Base-by-base conservation (phyloP, 1,284 basidiomycete species). In the Omphalotus olearius region DNA sequence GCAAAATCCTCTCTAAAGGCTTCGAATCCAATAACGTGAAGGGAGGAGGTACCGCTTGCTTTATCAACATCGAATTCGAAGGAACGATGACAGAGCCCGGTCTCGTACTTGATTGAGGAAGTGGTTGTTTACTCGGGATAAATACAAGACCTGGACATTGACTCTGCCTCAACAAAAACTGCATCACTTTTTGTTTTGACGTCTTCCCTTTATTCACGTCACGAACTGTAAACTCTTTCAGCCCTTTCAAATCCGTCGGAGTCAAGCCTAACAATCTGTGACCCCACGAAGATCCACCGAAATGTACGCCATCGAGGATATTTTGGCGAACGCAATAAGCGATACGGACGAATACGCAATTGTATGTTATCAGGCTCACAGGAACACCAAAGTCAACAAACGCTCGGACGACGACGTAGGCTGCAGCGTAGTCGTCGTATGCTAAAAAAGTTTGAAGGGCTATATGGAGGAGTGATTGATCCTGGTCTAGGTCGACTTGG, bases 401-500 rank as follows among this genome's bases (percentile, higher is more conserved):
- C 7, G 30, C 16, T 14, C 30, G 26, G 13, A 30, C 30, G 43
- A 28, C 6, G n/a, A 28, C 14, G 43, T 45, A 71, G 4, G 74
- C 78, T 1, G 66, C 78, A 2, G 71, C 58, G 51, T 80, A 80
- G 59, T 82, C 80, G 17, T 62, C 57, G 5, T 58, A 51, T 3
- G 57, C 55, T 54, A 81, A 62, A 59, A 82, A 78, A 0, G 69
- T 61, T 20, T 71, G 67, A 3, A 82, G 61, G 0, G 72, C 71
- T 11, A 67, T 57, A 57, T 73, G 69, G 28, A 79, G 61, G 3
- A 70, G 63, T 17, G 65, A 64, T 2, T 63, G 53, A 40, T 68
- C 69, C 39, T 73, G 45, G 2, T 66, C 57, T 4, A 67, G 63
- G 13, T 33, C 30, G 7, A 33, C 30, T 33, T 33, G 30, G 1